A percentile compares a stretch with the other conserved stretches of the same genome.
Evolutionary conservation across 2,329 filamentous ascomycete species (phyloP).

Genomic region (Ceratocystis albifundus): DNA sequence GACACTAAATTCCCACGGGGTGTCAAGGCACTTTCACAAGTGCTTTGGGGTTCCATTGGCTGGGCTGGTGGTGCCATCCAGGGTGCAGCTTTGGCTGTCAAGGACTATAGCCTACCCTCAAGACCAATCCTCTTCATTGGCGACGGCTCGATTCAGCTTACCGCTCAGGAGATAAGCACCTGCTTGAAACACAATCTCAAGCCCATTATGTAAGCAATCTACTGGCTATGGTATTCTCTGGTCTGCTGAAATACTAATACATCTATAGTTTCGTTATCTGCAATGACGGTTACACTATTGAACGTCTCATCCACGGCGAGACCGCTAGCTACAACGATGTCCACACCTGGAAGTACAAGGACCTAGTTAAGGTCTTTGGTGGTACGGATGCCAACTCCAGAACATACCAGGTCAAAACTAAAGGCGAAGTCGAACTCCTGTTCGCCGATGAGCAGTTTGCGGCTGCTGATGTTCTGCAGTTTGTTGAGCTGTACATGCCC

Average conservation of each 20-base stretch:
- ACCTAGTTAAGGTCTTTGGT: slow-evolving; percentile 57
- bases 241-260: slow-evolving; percentile 24
- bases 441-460: slow-evolving; percentile 55
- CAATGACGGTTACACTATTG: slow-evolving; percentile 83
- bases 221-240: neutral
- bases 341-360: slow-evolving; percentile 59
- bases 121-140: slow-evolving; percentile 79
- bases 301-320: slow-evolving; percentile 78
- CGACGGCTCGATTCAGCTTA: slow-evolving; percentile 77
- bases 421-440: slow-evolving; percentile 53
- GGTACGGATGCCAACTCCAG: slow-evolving; percentile 44
- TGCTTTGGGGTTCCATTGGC: slow-evolving; percentile 58
- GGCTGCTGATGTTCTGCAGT: slow-evolving; percentile 44
- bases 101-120: slow-evolving; percentile 47
- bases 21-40: slow-evolving; percentile 73
- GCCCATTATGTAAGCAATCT: slow-evolving; percentile 56
- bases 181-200: slow-evolving; percentile 66
- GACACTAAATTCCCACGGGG: slow-evolving; percentile 65
- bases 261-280: slow-evolving; percentile 61
- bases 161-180: slow-evolving; percentile 70
- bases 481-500: slow-evolving; percentile 74
- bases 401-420: slow-evolving; percentile 58
- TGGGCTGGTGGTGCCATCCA: slow-evolving; percentile 49
- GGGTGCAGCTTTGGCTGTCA: slow-evolving; percentile 61
- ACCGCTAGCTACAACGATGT: slow-evolving; percentile 73